Percentiles rank a stretch among this genome's conserved stretches.
Conservation (phyloP, 2,329 filamentous ascomycete genomes). For the Diaporthe citri region DNA sequence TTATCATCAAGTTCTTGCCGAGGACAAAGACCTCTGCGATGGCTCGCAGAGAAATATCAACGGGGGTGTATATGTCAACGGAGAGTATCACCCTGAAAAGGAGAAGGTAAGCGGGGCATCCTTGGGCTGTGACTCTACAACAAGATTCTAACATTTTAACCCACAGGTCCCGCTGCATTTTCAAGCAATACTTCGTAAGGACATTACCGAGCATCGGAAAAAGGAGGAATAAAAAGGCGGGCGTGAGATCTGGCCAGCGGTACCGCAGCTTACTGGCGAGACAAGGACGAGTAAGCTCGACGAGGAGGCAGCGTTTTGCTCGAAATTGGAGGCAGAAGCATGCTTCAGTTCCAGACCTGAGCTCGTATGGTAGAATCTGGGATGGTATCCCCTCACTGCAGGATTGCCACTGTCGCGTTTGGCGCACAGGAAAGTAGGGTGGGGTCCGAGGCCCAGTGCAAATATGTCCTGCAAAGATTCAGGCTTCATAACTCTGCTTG, state of each 20-base stretch:
- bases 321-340: conserved; percentile 36
- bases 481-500: background rate
- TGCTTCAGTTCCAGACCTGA: conserved; percentile 26
- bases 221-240: conserved; percentile 29
- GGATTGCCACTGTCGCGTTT: background rate
- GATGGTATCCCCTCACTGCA: background rate
- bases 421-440: background rate
- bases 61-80: conserved; percentile 63
- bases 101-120: conserved; percentile 53
- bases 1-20: conserved; percentile 64
- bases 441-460: background rate
- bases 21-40: conserved; percentile 65
- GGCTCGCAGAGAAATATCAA: conserved; percentile 64
- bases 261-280: conserved; percentile 13
- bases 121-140: too few relatives aligned
- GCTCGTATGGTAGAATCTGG: conserved; percentile 15
- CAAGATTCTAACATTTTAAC: background rate
- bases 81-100: conserved; percentile 64
- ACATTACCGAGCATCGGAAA: conserved; percentile 33
- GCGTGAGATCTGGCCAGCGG: conserved; percentile 36
- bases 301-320: conserved; percentile 36
- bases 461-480: background rate
- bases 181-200: conserved; percentile 33
- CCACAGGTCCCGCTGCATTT: conserved; percentile 34
- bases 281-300: conserved; percentile 31